Base-by-base conservation (phyloP, 2,329 filamentous ascomycete genomes). In the Colletotrichum viniferum region DNA sequence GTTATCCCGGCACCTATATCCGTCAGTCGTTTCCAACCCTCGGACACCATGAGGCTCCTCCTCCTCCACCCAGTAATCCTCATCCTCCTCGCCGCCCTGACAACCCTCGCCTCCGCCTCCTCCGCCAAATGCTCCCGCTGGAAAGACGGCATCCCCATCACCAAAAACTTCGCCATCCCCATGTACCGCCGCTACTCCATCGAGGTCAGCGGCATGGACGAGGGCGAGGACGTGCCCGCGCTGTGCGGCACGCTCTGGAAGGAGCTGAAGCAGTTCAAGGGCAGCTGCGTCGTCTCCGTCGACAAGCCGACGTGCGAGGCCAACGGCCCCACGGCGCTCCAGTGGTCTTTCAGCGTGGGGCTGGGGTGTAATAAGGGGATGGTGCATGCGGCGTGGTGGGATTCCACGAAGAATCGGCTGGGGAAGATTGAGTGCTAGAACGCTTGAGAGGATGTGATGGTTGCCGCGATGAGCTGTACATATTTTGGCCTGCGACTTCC, bases 191-290 rank as follows among this genome's bases (percentile, higher is more conserved):
- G 34, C n/a, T 63, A 63, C 7, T 38, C n/a, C 32, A 38, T 26
- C 30, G 32, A 21, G 12, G 34, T 38, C 32, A 36, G 36, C 10
- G 21, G 34, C 14, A 24, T 63, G 32, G 16, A 36, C 7, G 61
- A 63, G 61, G 61, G 32, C 24, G 61, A 63, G 7, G 61, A 63
- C 61, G 61, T 63, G 34, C 32, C 32, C 2, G 30, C 18, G 61
- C 18, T 63, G 3, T 63, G 61, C 34, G 34, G 34, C 61, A 63
- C 21, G 32, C 61, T 63, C 7, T 63, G 61, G 61, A 43, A 63
- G 61, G 61, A 63, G 16, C 13, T 63, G 61, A 63, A 43, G 13
- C 61, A 63, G 61, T 63, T 63, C 16, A 38, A 36, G 61, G n/a
- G 32, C 21, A 63, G 61, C 61, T 63, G 61, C 32, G 30, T 34